Evolutionary conservation across 257 asterid genomes (phyloP).

Genomic region (Nicotiana attenuata): DNA sequence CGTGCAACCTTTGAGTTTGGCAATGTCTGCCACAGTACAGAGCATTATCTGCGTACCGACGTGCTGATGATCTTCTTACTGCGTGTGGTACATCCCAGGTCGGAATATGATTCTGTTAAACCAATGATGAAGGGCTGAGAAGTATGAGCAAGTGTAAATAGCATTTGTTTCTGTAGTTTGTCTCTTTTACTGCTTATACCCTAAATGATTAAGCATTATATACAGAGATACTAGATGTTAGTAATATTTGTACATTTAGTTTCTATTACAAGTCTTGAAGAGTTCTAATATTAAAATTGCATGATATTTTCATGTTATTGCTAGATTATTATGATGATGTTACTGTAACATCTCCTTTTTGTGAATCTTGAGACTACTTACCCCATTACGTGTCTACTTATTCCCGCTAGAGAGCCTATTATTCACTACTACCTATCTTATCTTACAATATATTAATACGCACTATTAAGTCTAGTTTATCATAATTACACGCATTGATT

Average conservation of each 20-base stretch:
- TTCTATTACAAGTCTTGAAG: too few species aligned
- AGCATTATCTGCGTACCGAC: neutral
- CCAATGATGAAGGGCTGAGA: neutral
- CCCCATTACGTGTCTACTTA: too few species aligned
- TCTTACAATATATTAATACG: too few species aligned
- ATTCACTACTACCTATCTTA: too few species aligned
- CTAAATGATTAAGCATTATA: neutral
- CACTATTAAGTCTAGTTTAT: too few species aligned
- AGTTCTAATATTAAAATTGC: too few species aligned
- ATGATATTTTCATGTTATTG: too few species aligned
- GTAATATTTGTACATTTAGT: neutral
- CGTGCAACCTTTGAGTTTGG: neutral
- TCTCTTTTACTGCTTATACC: neutral
- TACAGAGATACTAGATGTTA: neutral
- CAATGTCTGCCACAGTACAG: neutral
- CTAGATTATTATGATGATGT: too few species aligned
- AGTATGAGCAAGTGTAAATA: neutral
- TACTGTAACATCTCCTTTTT: too few species aligned
- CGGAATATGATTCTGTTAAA: neutral
- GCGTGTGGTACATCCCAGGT: neutral
- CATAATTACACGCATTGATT: too few species aligned
- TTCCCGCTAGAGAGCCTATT: too few species aligned
- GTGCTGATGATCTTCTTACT: neutral
- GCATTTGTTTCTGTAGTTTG: neutral
- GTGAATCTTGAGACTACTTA: too few species aligned